Base-by-base conservation (phyloP, 768 basidiomycete genomes). In the Leccinum subtestaceum region DNA sequence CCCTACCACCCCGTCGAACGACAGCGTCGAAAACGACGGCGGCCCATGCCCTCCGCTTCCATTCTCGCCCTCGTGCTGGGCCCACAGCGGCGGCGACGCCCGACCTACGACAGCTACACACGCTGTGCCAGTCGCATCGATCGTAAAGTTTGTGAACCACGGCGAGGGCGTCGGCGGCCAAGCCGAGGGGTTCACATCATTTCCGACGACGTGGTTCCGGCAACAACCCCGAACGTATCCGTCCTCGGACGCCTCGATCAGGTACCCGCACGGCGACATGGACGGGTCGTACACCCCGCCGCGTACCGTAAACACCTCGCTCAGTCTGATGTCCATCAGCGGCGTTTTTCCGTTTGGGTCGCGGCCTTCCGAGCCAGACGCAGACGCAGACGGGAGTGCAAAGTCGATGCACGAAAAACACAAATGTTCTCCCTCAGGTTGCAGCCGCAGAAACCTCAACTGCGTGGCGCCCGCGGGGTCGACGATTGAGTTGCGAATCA, bases 401-500 rank as follows among this genome's bases (percentile, higher is more conserved):
- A 61, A 25, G 8, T 61, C 52, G 10, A 61, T 23, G 3, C 40
- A 51, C n/a, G 48, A 52, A 31, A 61, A 61, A 15, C 2, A 12
- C 4, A 60, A 23, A 29, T 17, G 19, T 2, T 48, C 34, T 3
- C 31, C 17, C 11, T 47, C 23, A 17, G 23, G n/a, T n/a, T 38
- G 60, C 29, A 55, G 15, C 19, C 34, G 49, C 15, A 60, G 15
- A 21, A 48, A 49, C 29, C 58, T 56, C 52, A 60, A 15, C 13
- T 12, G 31, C 7, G 52, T 61, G 25, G 17, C 13, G 1, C 9
- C 21, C 3, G 9, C 29, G 12, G 46, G 1, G 13, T 49, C 11
- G 8, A 40, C 12, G 46, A n/a, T 45, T 15, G 60, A 60, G 17
- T 61, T 60, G 31, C 60, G 58, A 54, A 11, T n/a, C 19, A 60